Conservation (phyloP, 2,329 filamentous ascomycete genomes). For the Pseudopithomyces chartarum region DNA sequence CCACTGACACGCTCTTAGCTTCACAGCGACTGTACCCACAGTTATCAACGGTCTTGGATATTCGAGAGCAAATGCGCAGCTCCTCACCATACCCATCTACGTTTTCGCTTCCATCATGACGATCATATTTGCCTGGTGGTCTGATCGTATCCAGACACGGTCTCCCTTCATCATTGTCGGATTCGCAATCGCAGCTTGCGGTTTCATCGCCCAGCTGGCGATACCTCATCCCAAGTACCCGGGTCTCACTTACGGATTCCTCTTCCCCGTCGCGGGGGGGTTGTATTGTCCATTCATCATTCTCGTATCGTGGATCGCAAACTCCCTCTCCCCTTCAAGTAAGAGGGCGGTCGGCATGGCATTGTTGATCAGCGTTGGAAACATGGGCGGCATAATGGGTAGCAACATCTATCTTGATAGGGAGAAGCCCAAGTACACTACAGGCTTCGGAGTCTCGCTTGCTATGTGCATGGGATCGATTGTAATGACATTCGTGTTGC, state of each 20-base stretch:
- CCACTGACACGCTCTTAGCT: conserved; percentile 22
- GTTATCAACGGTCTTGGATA: conserved; percentile 51
- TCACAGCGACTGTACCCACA: conserved; percentile 48
- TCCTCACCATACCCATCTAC: conserved; percentile 50
- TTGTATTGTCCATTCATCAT: conserved; percentile 45
- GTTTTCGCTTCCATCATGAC: conserved; percentile 49
- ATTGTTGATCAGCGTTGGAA: conserved; percentile 55
- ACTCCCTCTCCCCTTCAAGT: conserved; percentile 39
- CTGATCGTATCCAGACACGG: conserved; percentile 58
- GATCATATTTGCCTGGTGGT: conserved; percentile 51
- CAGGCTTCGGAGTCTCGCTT: conserved; percentile 57
- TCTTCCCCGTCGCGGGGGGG: conserved; percentile 43
- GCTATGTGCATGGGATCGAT: conserved; percentile 54
- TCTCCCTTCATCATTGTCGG: conserved; percentile 61
- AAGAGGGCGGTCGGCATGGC: conserved; percentile 55
- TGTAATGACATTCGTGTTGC: conserved; percentile 47
- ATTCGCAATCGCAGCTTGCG: conserved; percentile 56
- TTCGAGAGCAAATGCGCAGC: conserved; percentile 47
- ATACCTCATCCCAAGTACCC: conserved; percentile 49
- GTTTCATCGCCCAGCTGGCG: conserved; percentile 61
- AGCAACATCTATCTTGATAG: conserved; percentile 57
- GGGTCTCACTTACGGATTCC: conserved; percentile 52
- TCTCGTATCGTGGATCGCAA: conserved; percentile 43
- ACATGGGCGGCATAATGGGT: conserved; percentile 49
- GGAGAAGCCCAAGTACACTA: conserved; percentile 56